A percentile compares a stretch with the other conserved stretches of the same genome.
Evolutionary conservation across 148 eudicot species (phyloP).

Genomic region (Fagopyrum esculentum): DNA sequence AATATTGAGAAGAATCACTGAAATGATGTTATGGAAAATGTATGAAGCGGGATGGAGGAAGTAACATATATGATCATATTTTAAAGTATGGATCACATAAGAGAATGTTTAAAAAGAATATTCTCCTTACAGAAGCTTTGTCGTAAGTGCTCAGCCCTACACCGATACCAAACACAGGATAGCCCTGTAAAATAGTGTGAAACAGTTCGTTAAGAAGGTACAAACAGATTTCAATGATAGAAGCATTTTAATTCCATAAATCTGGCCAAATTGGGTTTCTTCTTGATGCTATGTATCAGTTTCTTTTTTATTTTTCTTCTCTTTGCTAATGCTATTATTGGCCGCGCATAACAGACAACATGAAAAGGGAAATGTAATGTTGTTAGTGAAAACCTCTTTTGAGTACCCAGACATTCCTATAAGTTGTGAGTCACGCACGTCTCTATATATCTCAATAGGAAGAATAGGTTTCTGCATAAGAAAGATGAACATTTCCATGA

Average conservation of each 20-base stretch:
- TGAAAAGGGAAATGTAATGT: background rate
- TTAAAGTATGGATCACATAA: background rate
- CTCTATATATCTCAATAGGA: conserved; percentile 23
- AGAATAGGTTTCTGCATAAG: conserved; percentile 24
- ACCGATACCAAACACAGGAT: conserved; percentile 33
- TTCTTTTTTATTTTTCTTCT: background rate
- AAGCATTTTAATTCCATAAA: background rate
- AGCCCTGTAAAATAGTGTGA: conserved; percentile 22
- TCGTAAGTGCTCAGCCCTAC: conserved; percentile 32
- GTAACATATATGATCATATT: background rate
- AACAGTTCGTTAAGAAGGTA: background rate
- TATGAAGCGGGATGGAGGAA: background rate
- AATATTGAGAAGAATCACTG: background rate
- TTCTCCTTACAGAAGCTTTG: conserved; percentile 30
- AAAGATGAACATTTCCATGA: background rate
- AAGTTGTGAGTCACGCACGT: conserved; percentile 29
- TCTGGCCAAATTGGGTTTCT: background rate
- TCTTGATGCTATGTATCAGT: background rate
- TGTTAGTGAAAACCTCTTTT: conserved; percentile 18
- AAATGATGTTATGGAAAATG: background rate
- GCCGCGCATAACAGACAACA: background rate
- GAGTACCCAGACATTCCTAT: conserved; percentile 31
- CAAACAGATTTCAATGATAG: background rate
- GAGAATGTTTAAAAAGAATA: background rate
- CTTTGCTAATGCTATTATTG: background rate